Percentiles rank a stretch among this genome's conserved stretches.
phyloP scores from a whole-genome alignment of 768 basidiomycete genomes.

The Leccinum pellstonianum region DNA sequence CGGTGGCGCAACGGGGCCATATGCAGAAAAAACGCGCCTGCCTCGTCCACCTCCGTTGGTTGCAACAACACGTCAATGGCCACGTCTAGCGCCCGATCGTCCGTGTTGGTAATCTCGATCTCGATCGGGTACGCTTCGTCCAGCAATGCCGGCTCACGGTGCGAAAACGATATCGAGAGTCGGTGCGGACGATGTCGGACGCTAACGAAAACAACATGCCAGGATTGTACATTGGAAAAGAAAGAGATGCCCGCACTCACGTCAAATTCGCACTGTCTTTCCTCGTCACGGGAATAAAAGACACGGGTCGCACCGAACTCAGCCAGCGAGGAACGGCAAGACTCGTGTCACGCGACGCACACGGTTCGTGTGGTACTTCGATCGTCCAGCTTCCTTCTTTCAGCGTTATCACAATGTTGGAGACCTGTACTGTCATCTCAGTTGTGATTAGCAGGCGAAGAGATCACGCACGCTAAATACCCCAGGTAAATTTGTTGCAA shows the following conservation, averaged over 20 bases:
- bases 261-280: constrained; percentile 44
- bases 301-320: constrained; percentile 49
- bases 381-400: constrained; percentile 56
- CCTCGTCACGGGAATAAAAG: constrained; percentile 52
- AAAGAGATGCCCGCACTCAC: constrained; percentile 37
- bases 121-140: constrained; percentile 78
- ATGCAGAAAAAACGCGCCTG: constrained; percentile 44
- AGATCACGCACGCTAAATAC: constrained; percentile 50
- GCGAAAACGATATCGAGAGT: constrained; percentile 53
- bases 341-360: constrained; percentile 35
- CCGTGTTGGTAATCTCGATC: constrained; percentile 68
- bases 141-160: constrained; percentile 70
- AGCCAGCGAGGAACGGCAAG: constrained; percentile 51
- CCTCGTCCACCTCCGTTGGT: constrained; percentile 72
- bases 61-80: constrained; percentile 75
- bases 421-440: constrained; percentile 20
- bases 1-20: neutral
- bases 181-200: constrained; percentile 38
- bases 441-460: neutral
- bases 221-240: neutral
- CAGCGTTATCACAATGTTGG: constrained; percentile 45
- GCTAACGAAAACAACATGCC: neutral
- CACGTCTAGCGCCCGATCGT: constrained; percentile 67
- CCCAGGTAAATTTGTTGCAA: constrained; percentile 37
- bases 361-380: constrained; percentile 55